phyloP scores from a whole-genome alignment of 495 filamentous ascomycete species.

The Staphylotrichum longicolle region DNA sequence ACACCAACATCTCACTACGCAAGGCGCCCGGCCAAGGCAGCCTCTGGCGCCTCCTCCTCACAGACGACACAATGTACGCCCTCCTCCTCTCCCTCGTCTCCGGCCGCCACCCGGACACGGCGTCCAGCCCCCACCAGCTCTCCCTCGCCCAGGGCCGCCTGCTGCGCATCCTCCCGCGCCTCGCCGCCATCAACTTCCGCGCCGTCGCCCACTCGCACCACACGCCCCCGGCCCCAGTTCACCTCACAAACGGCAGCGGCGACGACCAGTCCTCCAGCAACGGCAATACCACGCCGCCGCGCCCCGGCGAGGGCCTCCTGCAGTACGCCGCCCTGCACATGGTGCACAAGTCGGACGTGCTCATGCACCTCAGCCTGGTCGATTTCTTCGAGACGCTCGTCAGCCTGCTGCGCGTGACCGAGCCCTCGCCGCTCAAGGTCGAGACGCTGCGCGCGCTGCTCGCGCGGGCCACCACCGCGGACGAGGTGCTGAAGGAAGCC shows the following conservation, averaged over 20 bases:
- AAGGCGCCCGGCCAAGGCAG: conserved; percentile 58
- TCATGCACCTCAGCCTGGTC: conserved; percentile 78
- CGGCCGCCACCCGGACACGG: conserved; percentile 40
- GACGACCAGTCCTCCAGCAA: background rate
- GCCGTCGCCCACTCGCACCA: conserved; percentile 58
- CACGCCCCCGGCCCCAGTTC: conserved; percentile 57
- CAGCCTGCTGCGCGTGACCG: conserved; percentile 49
- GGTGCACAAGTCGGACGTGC: conserved; percentile 68
- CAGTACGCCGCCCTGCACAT: conserved; percentile 72
- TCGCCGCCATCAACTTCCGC: conserved; percentile 63
- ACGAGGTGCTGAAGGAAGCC: conserved; percentile 41
- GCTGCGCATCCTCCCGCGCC: conserved; percentile 65
- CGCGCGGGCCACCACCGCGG: conserved; percentile 38
- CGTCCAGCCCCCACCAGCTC: conserved; percentile 54
- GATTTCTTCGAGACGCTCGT: conserved; percentile 72
- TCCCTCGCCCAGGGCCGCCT: conserved; percentile 77
- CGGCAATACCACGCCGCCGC: conserved; percentile 15
- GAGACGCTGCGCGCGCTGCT: conserved; percentile 42
- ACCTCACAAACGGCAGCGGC: conserved; percentile 37
- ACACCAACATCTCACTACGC: conserved; percentile 37
- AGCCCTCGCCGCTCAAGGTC: conserved; percentile 39
- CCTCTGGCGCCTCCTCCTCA: conserved; percentile 71
- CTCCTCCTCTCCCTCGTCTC: conserved; percentile 63
- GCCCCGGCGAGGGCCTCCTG: conserved; percentile 54
- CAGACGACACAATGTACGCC: conserved; percentile 62